Percentiles rank a stretch among this genome's conserved stretches.
phyloP scores from a whole-genome alignment of 2,329 filamentous ascomycete species.

The Fusarium haematococcum region DNA sequence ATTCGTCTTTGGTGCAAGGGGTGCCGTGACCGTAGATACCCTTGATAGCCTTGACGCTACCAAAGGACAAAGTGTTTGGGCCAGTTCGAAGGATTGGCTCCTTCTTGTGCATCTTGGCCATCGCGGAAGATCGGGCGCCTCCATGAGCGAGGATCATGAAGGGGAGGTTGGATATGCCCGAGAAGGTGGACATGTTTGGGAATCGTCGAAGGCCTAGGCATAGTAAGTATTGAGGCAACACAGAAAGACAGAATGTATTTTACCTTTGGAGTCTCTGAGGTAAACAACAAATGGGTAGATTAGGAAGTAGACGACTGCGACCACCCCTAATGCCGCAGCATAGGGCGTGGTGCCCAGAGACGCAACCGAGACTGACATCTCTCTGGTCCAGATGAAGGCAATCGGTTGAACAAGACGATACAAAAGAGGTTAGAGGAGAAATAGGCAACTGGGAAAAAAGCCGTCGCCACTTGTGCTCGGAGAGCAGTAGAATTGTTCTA shows the following conservation, averaged over 20 bases:
- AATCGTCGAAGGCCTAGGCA: conserved; percentile 33
- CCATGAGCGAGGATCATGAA: conserved; percentile 35
- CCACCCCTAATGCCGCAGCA: conserved; percentile 18
- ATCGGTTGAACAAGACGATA: background rate
- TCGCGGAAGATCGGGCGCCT: conserved; percentile 57
- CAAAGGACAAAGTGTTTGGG: conserved; percentile 40
- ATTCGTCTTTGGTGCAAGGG: conserved; percentile 60
- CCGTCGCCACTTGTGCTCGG: background rate
- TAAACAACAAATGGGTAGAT: conserved; percentile 18
- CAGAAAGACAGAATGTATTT: background rate
- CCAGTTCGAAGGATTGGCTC: conserved; percentile 45
- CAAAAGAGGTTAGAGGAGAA: background rate
- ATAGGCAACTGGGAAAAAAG: background rate
- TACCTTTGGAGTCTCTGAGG: background rate
- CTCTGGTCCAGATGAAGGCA: no score
- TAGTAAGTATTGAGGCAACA: background rate
- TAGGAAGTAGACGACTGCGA: conserved; percentile 20
- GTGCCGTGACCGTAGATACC: conserved; percentile 59
- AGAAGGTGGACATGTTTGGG: conserved; percentile 26
- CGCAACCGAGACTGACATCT: conserved; percentile 13
- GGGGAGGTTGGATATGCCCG: conserved; percentile 31
- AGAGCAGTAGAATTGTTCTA: background rate
- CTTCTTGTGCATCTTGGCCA: conserved; percentile 60
- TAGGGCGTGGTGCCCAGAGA: conserved; percentile 30
- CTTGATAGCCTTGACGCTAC: conserved; percentile 31